Conservation (phyloP, 345 rosid species). For the Gossypium stocksii region DNA sequence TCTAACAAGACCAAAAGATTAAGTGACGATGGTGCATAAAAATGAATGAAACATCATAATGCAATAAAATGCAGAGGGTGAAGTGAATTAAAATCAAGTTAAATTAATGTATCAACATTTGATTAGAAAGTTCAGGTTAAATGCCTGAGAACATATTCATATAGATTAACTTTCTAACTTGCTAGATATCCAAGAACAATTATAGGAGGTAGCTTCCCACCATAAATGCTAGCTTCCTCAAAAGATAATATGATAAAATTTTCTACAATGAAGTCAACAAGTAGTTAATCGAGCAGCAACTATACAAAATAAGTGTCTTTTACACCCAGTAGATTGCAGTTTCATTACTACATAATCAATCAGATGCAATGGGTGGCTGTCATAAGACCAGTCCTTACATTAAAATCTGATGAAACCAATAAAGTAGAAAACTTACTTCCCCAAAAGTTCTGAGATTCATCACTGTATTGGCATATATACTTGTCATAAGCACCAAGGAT, state of each 20-base stretch:
- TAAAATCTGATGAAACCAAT: background rate
- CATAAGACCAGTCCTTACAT: background rate
- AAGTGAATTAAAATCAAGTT: background rate
- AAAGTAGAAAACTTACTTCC: conserved; percentile 54
- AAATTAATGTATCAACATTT: background rate
- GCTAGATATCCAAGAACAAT: background rate
- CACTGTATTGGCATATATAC: conserved; percentile 64
- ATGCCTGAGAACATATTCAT: background rate
- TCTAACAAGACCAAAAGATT: background rate
- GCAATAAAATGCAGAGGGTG: background rate
- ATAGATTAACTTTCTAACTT: background rate
- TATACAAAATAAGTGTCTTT: background rate
- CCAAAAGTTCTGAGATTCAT: conserved; percentile 80
- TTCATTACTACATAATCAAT: background rate
- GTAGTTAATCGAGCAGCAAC: background rate
- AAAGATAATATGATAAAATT: background rate
- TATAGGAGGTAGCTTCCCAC: background rate
- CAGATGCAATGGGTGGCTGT: background rate
- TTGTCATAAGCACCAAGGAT: conserved; percentile 88
- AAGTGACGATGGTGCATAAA: background rate
- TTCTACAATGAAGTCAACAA: background rate
- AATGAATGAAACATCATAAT: background rate
- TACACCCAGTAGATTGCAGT: background rate
- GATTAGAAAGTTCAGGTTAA: background rate
- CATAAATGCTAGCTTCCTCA: background rate